Evolutionary conservation across 768 basidiomycete species (phyloP).

Genomic region (Mycena epipterygia): DNA sequence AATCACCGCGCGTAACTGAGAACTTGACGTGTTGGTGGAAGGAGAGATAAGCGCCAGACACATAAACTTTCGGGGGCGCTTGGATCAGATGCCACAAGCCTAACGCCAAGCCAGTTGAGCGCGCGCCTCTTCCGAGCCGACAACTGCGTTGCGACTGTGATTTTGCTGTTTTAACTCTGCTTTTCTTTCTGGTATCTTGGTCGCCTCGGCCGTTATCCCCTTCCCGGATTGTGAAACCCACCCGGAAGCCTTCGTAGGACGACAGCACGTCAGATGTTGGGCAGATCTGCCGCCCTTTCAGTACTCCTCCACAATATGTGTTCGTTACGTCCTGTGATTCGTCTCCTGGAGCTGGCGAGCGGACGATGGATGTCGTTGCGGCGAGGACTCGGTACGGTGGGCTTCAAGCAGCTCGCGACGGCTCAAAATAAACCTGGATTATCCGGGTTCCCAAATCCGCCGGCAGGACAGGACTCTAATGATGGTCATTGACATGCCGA

Average conservation of each 20-base stretch:
- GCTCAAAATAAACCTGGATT: background rate
- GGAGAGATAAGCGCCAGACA: too few relatives aligned
- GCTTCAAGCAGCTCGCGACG: constrained; percentile 8
- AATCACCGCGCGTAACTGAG: too few relatives aligned
- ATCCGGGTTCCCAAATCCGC: too few relatives aligned
- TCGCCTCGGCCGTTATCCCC: background rate
- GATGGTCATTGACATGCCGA: constrained; percentile 14
- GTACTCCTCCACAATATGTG: constrained; percentile 11
- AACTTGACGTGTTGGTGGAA: too few relatives aligned
- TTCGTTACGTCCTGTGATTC: constrained; percentile 15
- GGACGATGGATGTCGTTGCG: constrained; percentile 14
- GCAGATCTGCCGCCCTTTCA: constrained; percentile 1
- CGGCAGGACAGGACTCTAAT: constrained; percentile 8
- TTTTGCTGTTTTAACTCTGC: background rate
- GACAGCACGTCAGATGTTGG: constrained; percentile 19
- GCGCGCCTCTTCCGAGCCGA: background rate
- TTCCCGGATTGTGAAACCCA: constrained; percentile 10
- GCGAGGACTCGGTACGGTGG: background rate
- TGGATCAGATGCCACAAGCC: constrained; percentile 1
- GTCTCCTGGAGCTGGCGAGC: constrained; percentile 8
- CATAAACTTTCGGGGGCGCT: background rate
- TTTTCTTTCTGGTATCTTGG: constrained; percentile 1
- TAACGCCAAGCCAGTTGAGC: constrained; percentile 1
- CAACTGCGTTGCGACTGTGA: background rate
- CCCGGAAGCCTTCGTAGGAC: background rate